Evolutionary conservation across 345 rosid genomes (phyloP).

Genomic region (Erucastrum elatum): DNA sequence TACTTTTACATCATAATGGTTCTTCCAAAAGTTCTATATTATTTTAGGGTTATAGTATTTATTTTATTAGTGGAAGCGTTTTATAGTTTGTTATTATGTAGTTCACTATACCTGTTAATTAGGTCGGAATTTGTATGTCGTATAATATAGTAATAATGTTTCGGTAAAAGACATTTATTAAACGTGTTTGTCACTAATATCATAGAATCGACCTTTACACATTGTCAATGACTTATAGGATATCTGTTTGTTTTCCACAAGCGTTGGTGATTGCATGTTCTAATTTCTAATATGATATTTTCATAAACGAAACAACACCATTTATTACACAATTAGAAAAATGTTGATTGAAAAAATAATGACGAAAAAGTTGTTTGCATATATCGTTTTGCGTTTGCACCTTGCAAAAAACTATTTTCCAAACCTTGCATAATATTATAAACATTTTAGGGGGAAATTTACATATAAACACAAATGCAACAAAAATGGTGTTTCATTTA

Average conservation of each 20-base stretch:
- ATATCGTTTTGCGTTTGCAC: neutral
- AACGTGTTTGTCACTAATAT: neutral
- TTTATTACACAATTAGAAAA: neutral
- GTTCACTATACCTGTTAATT: neutral
- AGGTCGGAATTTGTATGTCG: neutral
- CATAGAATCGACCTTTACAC: neutral
- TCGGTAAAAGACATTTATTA: neutral
- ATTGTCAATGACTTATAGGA: neutral
- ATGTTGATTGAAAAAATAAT: neutral
- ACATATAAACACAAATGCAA: neutral
- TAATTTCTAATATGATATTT: neutral
- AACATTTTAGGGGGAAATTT: neutral
- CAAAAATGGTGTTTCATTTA: neutral
- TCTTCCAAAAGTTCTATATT: neutral
- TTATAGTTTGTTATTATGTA: neutral
- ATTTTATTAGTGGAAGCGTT: neutral
- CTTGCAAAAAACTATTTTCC: neutral
- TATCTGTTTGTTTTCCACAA: neutral
- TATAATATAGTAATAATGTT: neutral
- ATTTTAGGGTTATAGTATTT: neutral
- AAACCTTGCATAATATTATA: neutral
- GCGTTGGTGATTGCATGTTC: neutral
- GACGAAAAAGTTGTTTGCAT: neutral
- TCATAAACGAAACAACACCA: neutral
- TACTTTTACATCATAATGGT: neutral